phyloP scores from a whole-genome alignment of 1,284 basidiomycete genomes.

The Amylostereum areolatum region DNA sequence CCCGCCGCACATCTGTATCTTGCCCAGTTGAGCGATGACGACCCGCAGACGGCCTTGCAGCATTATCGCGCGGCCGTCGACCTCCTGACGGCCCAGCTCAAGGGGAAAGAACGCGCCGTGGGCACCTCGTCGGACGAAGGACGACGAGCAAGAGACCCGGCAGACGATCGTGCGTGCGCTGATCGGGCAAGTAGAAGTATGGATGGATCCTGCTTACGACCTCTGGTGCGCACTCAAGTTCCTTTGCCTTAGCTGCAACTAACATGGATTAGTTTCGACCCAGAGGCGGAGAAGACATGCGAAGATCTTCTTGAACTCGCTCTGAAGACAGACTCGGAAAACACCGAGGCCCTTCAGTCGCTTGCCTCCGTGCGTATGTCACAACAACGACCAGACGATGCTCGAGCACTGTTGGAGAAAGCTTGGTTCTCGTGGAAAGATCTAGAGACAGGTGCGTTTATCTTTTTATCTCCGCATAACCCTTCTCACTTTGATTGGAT shows the following conservation, averaged over 20 bases:
- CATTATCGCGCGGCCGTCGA: constrained; percentile 82
- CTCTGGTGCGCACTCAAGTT: constrained; percentile 62
- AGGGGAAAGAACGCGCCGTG: constrained; percentile 58
- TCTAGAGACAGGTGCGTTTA: constrained; percentile 55
- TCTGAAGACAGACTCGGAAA: constrained; percentile 68
- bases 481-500: not conserved
- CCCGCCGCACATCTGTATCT: constrained; percentile 87
- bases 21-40: constrained; percentile 77
- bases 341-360: constrained; percentile 76
- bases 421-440: constrained; percentile 75
- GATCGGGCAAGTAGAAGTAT: constrained; percentile 91
- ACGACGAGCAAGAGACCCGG: constrained; percentile 60
- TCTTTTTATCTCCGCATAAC: not conserved
- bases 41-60: constrained; percentile 71
- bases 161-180: constrained; percentile 78
- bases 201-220: constrained; percentile 88
- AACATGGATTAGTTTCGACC: constrained; percentile 58
- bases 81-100: constrained; percentile 65
- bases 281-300: constrained; percentile 75
- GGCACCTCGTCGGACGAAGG: constrained; percentile 30
- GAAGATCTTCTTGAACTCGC: constrained; percentile 72
- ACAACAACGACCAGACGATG: constrained; percentile 79
- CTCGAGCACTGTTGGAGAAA: constrained; percentile 62
- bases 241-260: not conserved
- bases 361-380: constrained; percentile 88